Base-by-base conservation (phyloP, 2,329 filamentous ascomycete genomes). In the Curvularia lunata region DNA sequence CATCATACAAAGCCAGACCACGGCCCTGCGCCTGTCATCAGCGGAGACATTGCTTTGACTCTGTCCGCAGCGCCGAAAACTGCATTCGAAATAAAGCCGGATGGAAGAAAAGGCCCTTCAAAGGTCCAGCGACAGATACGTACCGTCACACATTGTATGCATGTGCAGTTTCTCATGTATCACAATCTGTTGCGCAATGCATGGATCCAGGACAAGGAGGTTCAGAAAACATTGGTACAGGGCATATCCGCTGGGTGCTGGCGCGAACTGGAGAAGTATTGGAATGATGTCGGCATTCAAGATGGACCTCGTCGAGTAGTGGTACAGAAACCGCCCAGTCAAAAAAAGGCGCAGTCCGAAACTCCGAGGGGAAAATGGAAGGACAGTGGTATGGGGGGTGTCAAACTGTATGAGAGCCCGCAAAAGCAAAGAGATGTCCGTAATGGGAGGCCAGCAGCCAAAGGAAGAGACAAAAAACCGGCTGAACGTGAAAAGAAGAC, bases 121-220 rank as follows among this genome's bases (percentile, higher is more conserved):
- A 97, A 97, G 77, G 86, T 90, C 27, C 92, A 97, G 72, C 86
- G 91, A 50, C 85, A 87, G 59, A 90, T 94, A 54, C 85, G 95
- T 25, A 85, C 88, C 32, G 84, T 88, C 3, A 92, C 92, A 0
- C 95, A 99, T 76, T 91, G 91, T 66, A 83, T 97, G 65, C 95
- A 99, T 76, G 92, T 98, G 1, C 88, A 96, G 73, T 86, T 88
- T 51, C 80, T 99, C 16, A 84, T 99, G 58, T 97, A 90, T 83
- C 93, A 98, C 74, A 98, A 98, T 71, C 86, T 91, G 0, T 78
- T 95, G 13, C 86, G 75, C 12, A 78, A 78, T 54, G 63, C 65
- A 2, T 77, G 75, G 75, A 65, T 76, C 6, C 69, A 75, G 47
- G 74, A 78, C 54, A 64, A 69, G 48, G 57, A 71, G 46, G 70